Evolutionary conservation across 2,329 filamentous ascomycete genomes (phyloP).

Genomic region (Pleoardoris graminearum): DNA sequence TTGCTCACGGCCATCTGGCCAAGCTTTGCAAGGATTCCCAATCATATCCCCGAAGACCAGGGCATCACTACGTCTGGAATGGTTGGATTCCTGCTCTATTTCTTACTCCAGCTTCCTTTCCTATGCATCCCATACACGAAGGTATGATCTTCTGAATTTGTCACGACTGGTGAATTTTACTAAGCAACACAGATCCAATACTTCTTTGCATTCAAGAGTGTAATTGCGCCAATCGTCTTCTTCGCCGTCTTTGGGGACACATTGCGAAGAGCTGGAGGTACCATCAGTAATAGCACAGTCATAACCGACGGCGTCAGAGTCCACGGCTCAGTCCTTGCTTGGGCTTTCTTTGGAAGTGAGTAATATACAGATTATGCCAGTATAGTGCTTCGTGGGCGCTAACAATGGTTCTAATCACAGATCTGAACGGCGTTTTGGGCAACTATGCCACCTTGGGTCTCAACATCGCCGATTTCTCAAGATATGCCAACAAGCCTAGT

Average conservation of each 20-base stretch:
- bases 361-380: not conserved
- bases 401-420: not conserved
- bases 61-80: slow-evolving; percentile 25
- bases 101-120: slow-evolving; percentile 30
- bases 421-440: slow-evolving; percentile 31
- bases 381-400: not conserved
- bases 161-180: too few relatives aligned
- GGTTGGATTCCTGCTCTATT: slow-evolving; percentile 31
- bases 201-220: slow-evolving; percentile 31
- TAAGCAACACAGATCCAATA: slow-evolving; percentile 19
- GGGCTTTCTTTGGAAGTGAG: slow-evolving; percentile 23
- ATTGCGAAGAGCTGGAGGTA: slow-evolving; percentile 26
- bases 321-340: slow-evolving; percentile 28
- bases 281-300: slow-evolving; percentile 35
- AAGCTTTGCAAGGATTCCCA: slow-evolving; percentile 26
- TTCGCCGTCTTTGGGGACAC: slow-evolving; percentile 31
- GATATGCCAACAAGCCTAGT: slow-evolving; percentile 44
- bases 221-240: slow-evolving; percentile 34
- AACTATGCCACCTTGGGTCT: slow-evolving; percentile 34
- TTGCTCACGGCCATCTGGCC: slow-evolving; percentile 33
- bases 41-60: slow-evolving; percentile 23
- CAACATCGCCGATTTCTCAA: slow-evolving; percentile 48
- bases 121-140: slow-evolving; percentile 31
- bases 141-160: not conserved
- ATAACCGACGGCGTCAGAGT: slow-evolving; percentile 31